Percentiles rank a stretch among this genome's conserved stretches.
These are phyloP conservation scores for Metschnikowia kunwiensis DNA, from an alignment of 805 yeast species.

Conservation along the genomic window DNA sequence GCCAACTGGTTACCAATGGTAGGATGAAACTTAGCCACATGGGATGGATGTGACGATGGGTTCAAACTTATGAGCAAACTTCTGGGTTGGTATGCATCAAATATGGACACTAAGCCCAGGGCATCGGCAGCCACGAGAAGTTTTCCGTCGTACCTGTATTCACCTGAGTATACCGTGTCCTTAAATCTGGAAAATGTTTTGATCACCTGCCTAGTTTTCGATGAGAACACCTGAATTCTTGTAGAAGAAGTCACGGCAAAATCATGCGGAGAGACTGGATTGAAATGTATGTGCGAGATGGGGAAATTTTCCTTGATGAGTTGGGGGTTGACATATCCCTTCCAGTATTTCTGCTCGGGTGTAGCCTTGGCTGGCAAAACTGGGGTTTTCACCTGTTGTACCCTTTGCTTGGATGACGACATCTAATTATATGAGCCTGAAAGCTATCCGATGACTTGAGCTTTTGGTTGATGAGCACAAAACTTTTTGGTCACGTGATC, in stretches of 20 bases:
- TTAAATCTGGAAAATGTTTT: conserved; percentile 85
- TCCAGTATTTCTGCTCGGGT: conserved; percentile 93
- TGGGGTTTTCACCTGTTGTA: conserved; percentile 65
- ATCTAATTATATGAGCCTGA: conserved; percentile 31
- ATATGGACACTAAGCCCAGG: conserved; percentile 86
- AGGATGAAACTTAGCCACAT: conserved; percentile 90
- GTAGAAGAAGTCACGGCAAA: conserved; percentile 92
- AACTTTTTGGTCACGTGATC: conserved; percentile 14
- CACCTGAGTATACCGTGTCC: conserved; percentile 89
- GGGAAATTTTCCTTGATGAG: conserved; percentile 92
- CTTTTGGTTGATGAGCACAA: conserved; percentile 5
- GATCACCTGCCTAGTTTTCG: conserved; percentile 88
- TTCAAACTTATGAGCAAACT: conserved; percentile 73
- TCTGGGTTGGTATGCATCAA: conserved; percentile 78
- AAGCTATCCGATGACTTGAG: conserved; percentile 3
- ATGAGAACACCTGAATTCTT: conserved; percentile 85
- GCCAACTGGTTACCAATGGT: conserved; percentile 67
- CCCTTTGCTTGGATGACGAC: conserved; percentile 71
- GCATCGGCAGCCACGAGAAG: conserved; percentile 93
- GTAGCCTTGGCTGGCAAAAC: conserved; percentile 81
- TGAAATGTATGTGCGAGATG: conserved; percentile 82
- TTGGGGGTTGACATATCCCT: conserved; percentile 79
- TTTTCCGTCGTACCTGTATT: conserved; percentile 88
- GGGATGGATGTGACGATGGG: conserved; percentile 86
- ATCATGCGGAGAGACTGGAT: conserved; percentile 82